Conservation (phyloP, 2,329 filamentous ascomycete species). For the Coleophoma cylindrospora region DNA sequence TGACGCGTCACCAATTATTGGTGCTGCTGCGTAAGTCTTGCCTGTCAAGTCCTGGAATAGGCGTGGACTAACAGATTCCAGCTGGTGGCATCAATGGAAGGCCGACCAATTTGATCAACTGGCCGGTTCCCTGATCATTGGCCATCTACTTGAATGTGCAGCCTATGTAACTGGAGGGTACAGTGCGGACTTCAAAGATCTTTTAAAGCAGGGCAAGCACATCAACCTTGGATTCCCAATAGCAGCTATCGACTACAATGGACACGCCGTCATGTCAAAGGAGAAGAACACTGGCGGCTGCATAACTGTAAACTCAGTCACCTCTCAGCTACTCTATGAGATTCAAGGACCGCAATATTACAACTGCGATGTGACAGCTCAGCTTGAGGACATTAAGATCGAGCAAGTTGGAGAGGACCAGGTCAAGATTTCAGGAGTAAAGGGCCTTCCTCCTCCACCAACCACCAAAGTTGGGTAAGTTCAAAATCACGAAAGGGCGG, state of each 20-base stretch:
- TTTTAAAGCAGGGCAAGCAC: conserved; percentile 29
- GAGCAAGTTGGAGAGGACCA: conserved; percentile 42
- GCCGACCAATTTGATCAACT: conserved; percentile 27
- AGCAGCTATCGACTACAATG: conserved; percentile 34
- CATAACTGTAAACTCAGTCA: conserved; percentile 42
- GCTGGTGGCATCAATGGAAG: conserved; percentile 34
- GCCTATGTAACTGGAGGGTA: conserved; percentile 13
- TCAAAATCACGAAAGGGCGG: neutral
- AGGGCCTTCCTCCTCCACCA: conserved; percentile 30
- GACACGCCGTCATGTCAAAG: conserved; percentile 36
- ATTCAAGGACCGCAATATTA: conserved; percentile 52
- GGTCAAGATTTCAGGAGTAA: conserved; percentile 40
- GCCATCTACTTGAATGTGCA: conserved; percentile 22
- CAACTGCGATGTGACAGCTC: conserved; percentile 50
- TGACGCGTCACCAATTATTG: conserved; percentile 35
- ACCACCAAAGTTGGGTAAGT: conserved; percentile 33
- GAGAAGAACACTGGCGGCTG: conserved; percentile 34
- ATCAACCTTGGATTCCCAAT: conserved; percentile 39
- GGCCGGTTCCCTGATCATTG: conserved; percentile 28
- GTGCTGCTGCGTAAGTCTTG: conserved; percentile 22
- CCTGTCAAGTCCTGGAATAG: neutral
- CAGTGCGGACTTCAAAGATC: conserved; percentile 20
- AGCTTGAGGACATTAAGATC: conserved; percentile 44
- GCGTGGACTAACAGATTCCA: neutral
- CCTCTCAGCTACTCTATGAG: conserved; percentile 47